These are phyloP conservation scores for Nymphaea colorata DNA, from an alignment of 164 flowering plant species.

Conservation along the genomic window DNA sequence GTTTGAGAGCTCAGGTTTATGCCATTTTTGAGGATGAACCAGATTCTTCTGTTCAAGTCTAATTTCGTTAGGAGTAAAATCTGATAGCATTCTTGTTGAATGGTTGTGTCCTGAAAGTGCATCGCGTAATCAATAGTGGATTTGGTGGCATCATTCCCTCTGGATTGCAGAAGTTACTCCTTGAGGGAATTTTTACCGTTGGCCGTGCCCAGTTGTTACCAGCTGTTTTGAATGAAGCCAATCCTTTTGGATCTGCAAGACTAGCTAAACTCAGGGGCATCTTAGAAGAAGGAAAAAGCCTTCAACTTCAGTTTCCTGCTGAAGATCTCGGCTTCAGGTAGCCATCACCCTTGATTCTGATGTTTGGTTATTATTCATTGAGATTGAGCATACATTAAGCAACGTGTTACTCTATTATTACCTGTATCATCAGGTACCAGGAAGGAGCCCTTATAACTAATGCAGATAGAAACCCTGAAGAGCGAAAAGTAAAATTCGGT, in stretches of 20 bases:
- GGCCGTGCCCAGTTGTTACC: slow-evolving; percentile 83
- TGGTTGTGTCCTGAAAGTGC: slow-evolving; percentile 37
- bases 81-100: too few species aligned
- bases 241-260: slow-evolving; percentile 74
- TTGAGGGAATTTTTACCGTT: slow-evolving; percentile 66
- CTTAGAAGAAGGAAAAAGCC: slow-evolving; percentile 93
- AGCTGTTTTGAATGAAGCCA: slow-evolving; percentile 53
- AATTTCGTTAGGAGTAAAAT: too few species aligned
- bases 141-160: slow-evolving; percentile 69
- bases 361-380: neutral
- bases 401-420: neutral
- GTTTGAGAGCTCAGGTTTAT: too few species aligned
- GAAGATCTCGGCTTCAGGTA: slow-evolving; percentile 99
- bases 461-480: slow-evolving; percentile 11
- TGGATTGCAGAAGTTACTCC: slow-evolving; percentile 50
- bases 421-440: slow-evolving; percentile 33
- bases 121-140: slow-evolving; percentile 40
- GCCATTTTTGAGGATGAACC: too few species aligned
- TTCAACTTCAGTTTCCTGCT: slow-evolving; percentile 96
- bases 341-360: neutral
- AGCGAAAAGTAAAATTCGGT: slow-evolving; percentile 21
- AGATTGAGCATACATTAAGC: neutral
- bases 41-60: too few species aligned
- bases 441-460: slow-evolving; percentile 79
- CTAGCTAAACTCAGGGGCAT: slow-evolving; percentile 59